Evolutionary conservation across 2,329 filamentous ascomycete species (phyloP).

Genomic region (Pseudocercospora fijiensis): DNA sequence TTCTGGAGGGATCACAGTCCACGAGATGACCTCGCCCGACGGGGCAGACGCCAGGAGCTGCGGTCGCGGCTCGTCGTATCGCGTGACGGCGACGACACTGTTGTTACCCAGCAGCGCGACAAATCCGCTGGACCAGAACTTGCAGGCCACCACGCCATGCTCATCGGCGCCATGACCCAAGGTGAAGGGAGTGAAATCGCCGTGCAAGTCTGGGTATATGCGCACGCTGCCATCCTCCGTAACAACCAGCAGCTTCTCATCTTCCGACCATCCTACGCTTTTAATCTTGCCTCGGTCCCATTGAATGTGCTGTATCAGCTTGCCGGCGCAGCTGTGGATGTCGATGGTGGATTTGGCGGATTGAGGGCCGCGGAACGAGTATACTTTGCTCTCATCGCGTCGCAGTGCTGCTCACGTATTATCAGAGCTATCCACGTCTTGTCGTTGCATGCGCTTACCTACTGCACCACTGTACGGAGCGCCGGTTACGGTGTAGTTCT

Average conservation of each 20-base stretch:
- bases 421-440: conserved; percentile 26
- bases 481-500: conserved; percentile 88
- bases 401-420: conserved; percentile 73
- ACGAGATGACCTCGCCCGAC: conserved; percentile 77
- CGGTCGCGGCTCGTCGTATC: conserved; percentile 86
- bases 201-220: conserved; percentile 87
- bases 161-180: conserved; percentile 86
- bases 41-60: conserved; percentile 75
- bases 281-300: conserved; percentile 90
- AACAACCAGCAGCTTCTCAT: conserved; percentile 86
- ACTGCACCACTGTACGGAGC: conserved; percentile 92
- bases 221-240: conserved; percentile 86
- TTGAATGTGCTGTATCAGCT: conserved; percentile 62
- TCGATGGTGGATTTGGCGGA: conserved; percentile 81
- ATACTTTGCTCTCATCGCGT: conserved; percentile 81
- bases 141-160: conserved; percentile 80
- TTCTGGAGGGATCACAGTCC: conserved; percentile 83
- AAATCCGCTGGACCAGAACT: conserved; percentile 89
- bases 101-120: conserved; percentile 90
- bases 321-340: conserved; percentile 89
- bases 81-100: conserved; percentile 77
- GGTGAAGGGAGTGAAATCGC: conserved; percentile 92
- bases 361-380: conserved; percentile 71
- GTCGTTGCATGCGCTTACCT: conserved; percentile 56
- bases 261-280: conserved; percentile 92